Evolutionary conservation across 129 eudicot genomes (phyloP).

Genomic region (Artemisia tridentata): DNA sequence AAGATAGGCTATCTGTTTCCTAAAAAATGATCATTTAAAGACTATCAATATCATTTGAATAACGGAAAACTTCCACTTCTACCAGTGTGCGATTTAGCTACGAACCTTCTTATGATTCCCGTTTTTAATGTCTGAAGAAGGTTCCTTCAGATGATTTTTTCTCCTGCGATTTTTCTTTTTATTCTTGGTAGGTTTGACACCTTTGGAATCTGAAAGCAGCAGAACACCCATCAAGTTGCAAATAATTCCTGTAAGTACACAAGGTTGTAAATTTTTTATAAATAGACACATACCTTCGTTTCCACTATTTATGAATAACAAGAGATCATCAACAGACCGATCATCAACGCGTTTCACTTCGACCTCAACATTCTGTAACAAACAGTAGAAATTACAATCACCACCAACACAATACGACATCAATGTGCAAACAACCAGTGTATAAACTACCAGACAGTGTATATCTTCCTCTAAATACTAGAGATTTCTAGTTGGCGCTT

Average conservation of each 20-base stretch:
- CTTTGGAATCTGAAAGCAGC: slow-evolving; percentile 52
- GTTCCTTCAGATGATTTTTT: slow-evolving; percentile 42
- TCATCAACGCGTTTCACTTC: slow-evolving; percentile 64
- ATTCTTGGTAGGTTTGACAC: slow-evolving; percentile 42
- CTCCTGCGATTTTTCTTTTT: slow-evolving; percentile 64
- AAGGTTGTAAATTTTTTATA: not conserved
- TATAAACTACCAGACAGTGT: no score
- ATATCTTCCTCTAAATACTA: not conserved
- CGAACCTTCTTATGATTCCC: slow-evolving; percentile 50
- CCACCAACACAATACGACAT: no score
- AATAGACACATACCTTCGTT: slow-evolving; percentile 45
- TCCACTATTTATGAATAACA: slow-evolving; percentile 72
- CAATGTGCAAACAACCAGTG: no score
- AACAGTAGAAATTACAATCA: not conserved
- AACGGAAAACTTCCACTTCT: not conserved
- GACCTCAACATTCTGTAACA: slow-evolving; percentile 46
- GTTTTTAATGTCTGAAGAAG: slow-evolving; percentile 31
- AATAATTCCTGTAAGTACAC: not conserved
- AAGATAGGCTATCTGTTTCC: slow-evolving; percentile 36
- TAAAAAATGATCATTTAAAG: slow-evolving; percentile 15
- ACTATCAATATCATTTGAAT: not conserved
- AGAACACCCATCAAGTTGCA: slow-evolving; percentile 13
- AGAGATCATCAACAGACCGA: slow-evolving; percentile 82
- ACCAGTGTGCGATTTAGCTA: not conserved
- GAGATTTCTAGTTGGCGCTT: not conserved